Evolutionary conservation across 768 basidiomycete genomes (phyloP), one percentile per base, ranked within the genome.

Genomic region (Mycena galericulata): DNA sequence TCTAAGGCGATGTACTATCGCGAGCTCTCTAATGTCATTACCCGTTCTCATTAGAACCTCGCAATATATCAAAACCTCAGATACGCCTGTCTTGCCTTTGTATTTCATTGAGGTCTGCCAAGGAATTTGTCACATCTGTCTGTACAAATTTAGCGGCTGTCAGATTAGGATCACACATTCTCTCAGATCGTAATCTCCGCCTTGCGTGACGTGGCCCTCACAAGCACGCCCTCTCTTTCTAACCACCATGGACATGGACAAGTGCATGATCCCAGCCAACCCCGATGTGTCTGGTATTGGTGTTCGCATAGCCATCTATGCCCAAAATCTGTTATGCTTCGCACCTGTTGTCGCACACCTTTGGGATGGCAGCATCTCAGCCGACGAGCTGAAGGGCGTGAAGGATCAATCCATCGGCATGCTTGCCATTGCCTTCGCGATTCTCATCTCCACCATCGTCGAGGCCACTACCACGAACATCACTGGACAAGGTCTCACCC

Each of bases 361-460:
- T 38, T 62, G 61, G 61, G 61, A 62, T 29, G 38, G 49, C 36
- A 45, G 8, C 34, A 51, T 62, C 45, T 50, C 61, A 20, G 11
- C 38, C n/a, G 32, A 50, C 29, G 61, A 62, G 41, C 20, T 62
- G 61, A 41, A 36, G 20, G 61, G 61, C 34, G 29, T 62, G 49
- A 50, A 53, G 49, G 61, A 62, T 36, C 61, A 62, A 30, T 62
- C 61, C 61, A 62, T 54, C 49, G 61, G 61, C 26, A 62, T 62
- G 61, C 61, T 62, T 47, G 61, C 61, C 50, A 51, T 62, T 22
- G 61, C 61, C n/a, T 62, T 62, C 24, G 29, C 61, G 34, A 53
- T 62, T 18, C 61, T 62, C 5, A 51, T 62, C 51, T 38, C 61
- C 43, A 53, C 61, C 49, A 32, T 54, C 47, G 26, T 53, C 38